phyloP scores from a whole-genome alignment of 371 early-diverging fungal genomes.

The Mortierella sp. region DNA sequence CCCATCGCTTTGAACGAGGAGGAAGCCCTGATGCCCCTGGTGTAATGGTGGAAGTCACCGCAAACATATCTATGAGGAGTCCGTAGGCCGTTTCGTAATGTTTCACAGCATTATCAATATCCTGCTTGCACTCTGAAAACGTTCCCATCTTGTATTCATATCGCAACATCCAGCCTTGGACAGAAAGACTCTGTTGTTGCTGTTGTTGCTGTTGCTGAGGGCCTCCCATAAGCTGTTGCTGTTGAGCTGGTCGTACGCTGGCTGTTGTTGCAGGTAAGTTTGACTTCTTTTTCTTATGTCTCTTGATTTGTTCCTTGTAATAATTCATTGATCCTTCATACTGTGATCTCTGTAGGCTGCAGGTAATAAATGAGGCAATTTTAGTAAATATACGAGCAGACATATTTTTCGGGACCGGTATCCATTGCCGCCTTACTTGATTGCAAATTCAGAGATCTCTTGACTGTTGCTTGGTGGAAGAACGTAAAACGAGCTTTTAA shows the following conservation, averaged over 20 bases:
- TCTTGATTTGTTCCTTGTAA: constrained; percentile 81
- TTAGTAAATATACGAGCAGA: not conserved
- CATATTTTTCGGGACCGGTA: not conserved
- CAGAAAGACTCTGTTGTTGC: constrained; percentile 61
- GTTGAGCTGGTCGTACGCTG: constrained; percentile 31
- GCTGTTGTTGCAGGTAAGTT: constrained; percentile 66
- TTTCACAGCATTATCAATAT: constrained; percentile 80
- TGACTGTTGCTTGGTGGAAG: constrained; percentile 63
- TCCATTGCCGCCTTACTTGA: constrained; percentile 60
- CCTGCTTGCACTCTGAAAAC: constrained; percentile 84
- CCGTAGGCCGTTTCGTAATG: constrained; percentile 82
- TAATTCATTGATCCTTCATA: constrained; percentile 77
- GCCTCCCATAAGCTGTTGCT: constrained; percentile 36
- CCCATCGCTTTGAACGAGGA: constrained; percentile 70
- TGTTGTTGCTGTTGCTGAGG: constrained; percentile 32
- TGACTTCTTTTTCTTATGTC: constrained; percentile 77
- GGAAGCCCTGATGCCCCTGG: constrained; percentile 62
- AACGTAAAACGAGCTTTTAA: constrained; percentile 72
- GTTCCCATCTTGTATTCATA: constrained; percentile 86
- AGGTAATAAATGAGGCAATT: not conserved
- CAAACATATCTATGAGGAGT: constrained; percentile 73
- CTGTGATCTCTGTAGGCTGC: constrained; percentile 76
- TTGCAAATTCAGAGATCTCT: constrained; percentile 76
- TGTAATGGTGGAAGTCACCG: constrained; percentile 61
- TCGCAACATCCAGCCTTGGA: constrained; percentile 83